A percentile compares a stretch with the other conserved stretches of the same genome.
Conservation (phyloP, 148 eudicot species). For the Rheum nobile region DNA sequence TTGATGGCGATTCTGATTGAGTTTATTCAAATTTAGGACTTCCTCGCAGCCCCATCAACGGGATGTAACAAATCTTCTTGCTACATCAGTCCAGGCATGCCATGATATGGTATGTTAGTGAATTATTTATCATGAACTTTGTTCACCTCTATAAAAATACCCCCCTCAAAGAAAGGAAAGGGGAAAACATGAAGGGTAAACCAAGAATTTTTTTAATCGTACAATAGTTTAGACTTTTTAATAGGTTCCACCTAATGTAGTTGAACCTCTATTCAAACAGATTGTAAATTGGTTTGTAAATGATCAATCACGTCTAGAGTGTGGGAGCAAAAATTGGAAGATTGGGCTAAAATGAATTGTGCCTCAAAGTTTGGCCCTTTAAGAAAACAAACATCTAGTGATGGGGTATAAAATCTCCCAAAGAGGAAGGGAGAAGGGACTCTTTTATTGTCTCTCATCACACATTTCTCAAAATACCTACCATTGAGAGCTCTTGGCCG, state of each 20-base stretch:
- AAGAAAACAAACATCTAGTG: too few relatives aligned
- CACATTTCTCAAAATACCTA: too few relatives aligned
- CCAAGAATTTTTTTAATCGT: not conserved
- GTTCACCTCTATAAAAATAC: not conserved
- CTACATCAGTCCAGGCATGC: slow-evolving; percentile 95
- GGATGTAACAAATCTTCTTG: slow-evolving; percentile 82
- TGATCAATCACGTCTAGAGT: slow-evolving; percentile 92
- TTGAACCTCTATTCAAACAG: slow-evolving; percentile 87
- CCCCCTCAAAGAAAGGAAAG: not conserved
- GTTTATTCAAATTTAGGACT: too few relatives aligned
- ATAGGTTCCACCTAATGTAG: slow-evolving; percentile 96
- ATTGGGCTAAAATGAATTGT: too few relatives aligned
- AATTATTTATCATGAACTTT: slow-evolving; percentile 6
- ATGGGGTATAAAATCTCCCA: too few relatives aligned
- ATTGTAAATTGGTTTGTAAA: slow-evolving; percentile 89
- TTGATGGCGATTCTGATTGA: too few relatives aligned
- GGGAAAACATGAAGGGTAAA: not conserved
- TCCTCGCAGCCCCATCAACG: slow-evolving; percentile 92
- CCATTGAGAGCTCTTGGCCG: too few relatives aligned
- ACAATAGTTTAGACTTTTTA: slow-evolving; percentile 13
- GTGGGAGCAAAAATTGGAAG: too few relatives aligned
- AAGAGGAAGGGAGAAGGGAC: too few relatives aligned
- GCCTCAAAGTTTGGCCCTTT: too few relatives aligned
- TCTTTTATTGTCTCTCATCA: too few relatives aligned
- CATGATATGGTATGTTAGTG: slow-evolving; percentile 77